A percentile compares a stretch with the other conserved stretches of the same genome.
These are phyloP conservation scores for Panicum miliaceum DNA, from an alignment of 176 grass and related monocot species.

Conservation along the genomic window DNA sequence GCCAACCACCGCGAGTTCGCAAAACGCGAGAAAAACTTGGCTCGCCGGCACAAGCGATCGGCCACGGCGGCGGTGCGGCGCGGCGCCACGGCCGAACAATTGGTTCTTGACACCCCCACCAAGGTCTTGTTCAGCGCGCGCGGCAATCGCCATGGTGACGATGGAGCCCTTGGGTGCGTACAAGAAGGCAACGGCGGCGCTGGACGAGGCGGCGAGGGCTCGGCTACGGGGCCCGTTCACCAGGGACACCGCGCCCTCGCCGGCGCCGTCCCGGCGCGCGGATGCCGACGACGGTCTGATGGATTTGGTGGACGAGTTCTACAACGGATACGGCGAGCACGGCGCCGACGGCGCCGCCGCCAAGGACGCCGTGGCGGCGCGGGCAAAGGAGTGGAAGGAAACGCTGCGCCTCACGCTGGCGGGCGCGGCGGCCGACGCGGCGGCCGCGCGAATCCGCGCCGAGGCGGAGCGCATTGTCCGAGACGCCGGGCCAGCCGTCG, in stretches of 20 bases:
- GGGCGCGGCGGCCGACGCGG: slow-evolving; percentile 51
- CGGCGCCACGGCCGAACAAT: neutral
- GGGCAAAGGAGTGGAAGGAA: slow-evolving; percentile 22
- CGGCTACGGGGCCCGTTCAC: slow-evolving; percentile 46
- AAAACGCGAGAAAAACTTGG: neutral
- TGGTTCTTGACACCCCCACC: neutral
- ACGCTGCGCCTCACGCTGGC: slow-evolving; percentile 38
- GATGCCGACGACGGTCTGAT: slow-evolving; percentile 58
- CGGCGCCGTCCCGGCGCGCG: slow-evolving; percentile 6
- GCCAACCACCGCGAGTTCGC: slow-evolving; percentile 7
- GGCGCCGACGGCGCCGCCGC: neutral
- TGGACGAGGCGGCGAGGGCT: slow-evolving; percentile 69
- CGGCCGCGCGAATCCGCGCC: slow-evolving; percentile 42
- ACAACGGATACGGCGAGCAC: slow-evolving; percentile 47
- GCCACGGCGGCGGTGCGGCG: neutral
- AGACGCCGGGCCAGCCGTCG: slow-evolving; percentile 14
- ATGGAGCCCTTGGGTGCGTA: slow-evolving; percentile 36
- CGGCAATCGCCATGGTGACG: neutral
- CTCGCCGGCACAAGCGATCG: slow-evolving; percentile 11
- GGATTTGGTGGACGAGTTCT: slow-evolving; percentile 76
- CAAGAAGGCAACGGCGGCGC: slow-evolving; percentile 56
- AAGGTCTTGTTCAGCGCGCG: neutral
- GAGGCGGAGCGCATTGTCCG: slow-evolving; percentile 60
- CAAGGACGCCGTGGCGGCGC: neutral
- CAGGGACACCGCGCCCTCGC: neutral